These are phyloP conservation scores for Dioszegia hungarica DNA, from an alignment of 768 basidiomycete species.

Conservation along the genomic window DNA sequence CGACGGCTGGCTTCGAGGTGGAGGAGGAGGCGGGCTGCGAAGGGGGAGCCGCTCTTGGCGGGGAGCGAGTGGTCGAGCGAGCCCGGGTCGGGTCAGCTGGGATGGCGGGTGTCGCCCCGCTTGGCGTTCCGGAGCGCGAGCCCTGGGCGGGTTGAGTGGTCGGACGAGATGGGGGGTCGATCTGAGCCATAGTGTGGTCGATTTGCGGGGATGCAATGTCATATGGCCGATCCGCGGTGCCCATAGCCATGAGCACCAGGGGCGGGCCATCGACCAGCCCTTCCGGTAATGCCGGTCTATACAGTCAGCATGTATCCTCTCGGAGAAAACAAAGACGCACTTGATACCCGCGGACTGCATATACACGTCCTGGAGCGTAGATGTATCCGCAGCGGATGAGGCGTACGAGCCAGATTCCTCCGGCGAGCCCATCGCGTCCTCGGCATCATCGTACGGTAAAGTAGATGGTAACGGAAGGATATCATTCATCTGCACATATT, in stretches of 20 bases:
- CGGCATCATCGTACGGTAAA: neutral
- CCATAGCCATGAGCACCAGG: neutral
- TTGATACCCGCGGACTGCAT: no score
- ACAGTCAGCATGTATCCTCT: neutral
- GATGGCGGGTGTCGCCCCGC: no score
- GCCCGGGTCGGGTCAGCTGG: no score
- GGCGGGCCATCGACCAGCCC: neutral
- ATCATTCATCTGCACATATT: constrained; percentile 13
- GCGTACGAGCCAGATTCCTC: neutral
- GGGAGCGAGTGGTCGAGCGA: no score
- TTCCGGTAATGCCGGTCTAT: neutral
- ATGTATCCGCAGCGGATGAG: no score
- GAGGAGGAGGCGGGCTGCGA: neutral
- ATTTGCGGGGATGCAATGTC: neutral
- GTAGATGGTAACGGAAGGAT: constrained; percentile 10
- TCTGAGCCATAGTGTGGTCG: neutral
- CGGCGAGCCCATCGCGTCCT: neutral
- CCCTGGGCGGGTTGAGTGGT: no score
- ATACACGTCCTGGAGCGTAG: no score
- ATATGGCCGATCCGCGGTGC: neutral
- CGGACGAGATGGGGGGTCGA: neutral
- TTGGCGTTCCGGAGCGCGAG: no score
- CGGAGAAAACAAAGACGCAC: no score
- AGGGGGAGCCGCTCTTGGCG: neutral
- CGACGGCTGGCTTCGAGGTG: neutral